Evolutionary conservation across 108 stramenopile species (phyloP).

Genomic region (Thalassiosira profunda): DNA sequence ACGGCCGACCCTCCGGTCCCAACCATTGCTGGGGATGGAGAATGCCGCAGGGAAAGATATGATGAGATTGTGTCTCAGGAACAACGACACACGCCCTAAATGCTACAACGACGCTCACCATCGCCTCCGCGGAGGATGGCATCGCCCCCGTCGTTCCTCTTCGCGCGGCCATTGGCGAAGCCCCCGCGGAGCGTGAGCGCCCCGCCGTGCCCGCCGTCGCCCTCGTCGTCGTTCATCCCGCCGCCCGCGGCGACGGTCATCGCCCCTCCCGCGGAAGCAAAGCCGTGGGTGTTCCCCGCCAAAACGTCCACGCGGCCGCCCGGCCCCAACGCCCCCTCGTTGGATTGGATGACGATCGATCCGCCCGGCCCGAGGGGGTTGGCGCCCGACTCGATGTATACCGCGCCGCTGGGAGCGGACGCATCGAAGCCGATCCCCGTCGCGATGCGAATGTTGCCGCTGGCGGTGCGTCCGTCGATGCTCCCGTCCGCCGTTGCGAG

Average conservation of each 20-base stretch:
- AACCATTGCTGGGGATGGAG: conserved; percentile 9
- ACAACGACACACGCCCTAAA: too few relatives aligned
- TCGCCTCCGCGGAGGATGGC: conserved; percentile 23
- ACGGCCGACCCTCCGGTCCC: conserved; percentile 31
- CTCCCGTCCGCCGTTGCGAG: too few relatives aligned
- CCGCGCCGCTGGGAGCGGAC: conserved; percentile 1
- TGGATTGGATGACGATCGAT: conserved; percentile 11
- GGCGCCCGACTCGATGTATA: conserved; percentile 20
- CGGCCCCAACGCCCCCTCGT: conserved; percentile 10
- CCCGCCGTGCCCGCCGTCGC: conserved; percentile 46
- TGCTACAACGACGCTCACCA: conserved; percentile 10
- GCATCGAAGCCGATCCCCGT: neutral
- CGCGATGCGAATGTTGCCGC: neutral
- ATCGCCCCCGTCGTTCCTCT: conserved; percentile 29
- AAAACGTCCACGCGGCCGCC: conserved; percentile 13
- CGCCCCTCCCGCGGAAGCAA: conserved; percentile 17
- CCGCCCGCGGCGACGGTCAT: conserved; percentile 30
- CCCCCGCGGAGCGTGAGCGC: conserved; percentile 21
- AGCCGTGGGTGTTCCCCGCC: conserved; percentile 19
- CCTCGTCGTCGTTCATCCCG: conserved; percentile 25
- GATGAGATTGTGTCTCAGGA: too few relatives aligned
- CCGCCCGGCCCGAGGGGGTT: conserved; percentile 21
- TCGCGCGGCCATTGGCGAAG: conserved; percentile 24
- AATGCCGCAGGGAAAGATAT: neutral
- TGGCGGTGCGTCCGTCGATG: too few relatives aligned